Conservation (phyloP, 306 rosid genomes). For the Vigna reflexopilosa region DNA sequence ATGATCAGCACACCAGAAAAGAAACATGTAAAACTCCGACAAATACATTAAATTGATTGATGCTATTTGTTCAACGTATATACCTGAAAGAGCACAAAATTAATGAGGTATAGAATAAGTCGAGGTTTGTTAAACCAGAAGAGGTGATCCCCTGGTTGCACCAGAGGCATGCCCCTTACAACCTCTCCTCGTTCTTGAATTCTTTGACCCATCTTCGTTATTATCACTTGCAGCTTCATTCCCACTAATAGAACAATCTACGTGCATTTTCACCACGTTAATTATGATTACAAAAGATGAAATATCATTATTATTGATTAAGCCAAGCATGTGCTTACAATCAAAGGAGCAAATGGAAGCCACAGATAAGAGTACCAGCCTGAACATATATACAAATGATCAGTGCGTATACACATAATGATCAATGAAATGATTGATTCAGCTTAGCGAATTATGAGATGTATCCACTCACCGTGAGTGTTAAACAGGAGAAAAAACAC, state of each 20-base stretch:
- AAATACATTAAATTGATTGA: neutral
- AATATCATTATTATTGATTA: neutral
- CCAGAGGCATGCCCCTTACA: neutral
- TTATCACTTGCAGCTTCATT: neutral
- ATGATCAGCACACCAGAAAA: neutral
- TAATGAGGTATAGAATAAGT: conserved; percentile 8
- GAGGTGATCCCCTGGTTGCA: conserved; percentile 17
- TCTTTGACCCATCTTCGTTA: conserved; percentile 22
- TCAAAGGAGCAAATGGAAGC: conserved; percentile 14
- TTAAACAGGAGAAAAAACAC: neutral
- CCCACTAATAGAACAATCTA: conserved; percentile 1
- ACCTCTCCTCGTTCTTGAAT: conserved; percentile 7
- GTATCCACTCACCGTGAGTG: neutral
- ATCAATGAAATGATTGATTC: neutral
- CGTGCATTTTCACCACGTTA: neutral
- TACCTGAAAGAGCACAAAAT: conserved; percentile 6
- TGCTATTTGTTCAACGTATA: neutral
- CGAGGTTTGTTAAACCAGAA: conserved; percentile 21
- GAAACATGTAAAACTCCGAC: neutral
- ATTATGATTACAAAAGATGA: neutral
- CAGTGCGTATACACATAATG: neutral
- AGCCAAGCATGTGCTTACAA: neutral
- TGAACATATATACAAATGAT: neutral
- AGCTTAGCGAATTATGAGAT: neutral
- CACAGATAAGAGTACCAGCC: conserved; percentile 20